Base-by-base conservation (phyloP, 148 eudicot genomes). In the Gaultheria prostrata region DNA sequence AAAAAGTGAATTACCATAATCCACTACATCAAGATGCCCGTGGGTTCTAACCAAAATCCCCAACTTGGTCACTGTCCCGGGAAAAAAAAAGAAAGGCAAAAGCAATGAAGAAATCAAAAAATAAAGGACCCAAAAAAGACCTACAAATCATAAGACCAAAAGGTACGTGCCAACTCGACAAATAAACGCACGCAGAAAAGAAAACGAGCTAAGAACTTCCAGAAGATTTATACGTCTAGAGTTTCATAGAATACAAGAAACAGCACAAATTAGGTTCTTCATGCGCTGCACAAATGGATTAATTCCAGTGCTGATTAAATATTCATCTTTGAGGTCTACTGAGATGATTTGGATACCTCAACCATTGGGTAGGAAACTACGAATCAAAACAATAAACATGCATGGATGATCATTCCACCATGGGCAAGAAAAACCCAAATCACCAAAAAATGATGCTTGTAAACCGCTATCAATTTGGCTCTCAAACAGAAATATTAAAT, bases 11-110 rank as follows among this genome's bases (percentile, higher is more conserved):
- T 35, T 35, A 35, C 39, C 4, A 35, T 35, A 35, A 35, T 35
- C 4, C 39, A 35, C 39, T 35, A 35, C 39, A 35, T 35, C 39
- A 35, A 35, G 39, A 35, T 35, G 3, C 39, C 39, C 39, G 39
- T 35, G 39, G 39, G 39, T 35, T 35, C 39, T 35, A 35, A 35
- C 39, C 39, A 35, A 35, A 35, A 35, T 35, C 39, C 39, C 39
- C 4, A 35, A 4, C 3, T 35, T 35, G 4, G 0, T 35, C 39
- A 35, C 39, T 35, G 39, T 35, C 39, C 6, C 5, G 6, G 39
- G 4, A 35, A 35, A 35, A 3, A 35, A 35, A 35, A 35, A 5
- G 39, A 35, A 94, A 97, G n/a, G n/a, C n/a, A 35, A 35, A 35
- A 35, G 1, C 49, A 0, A 77, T 9, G 39, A 7, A 77, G 4